Base-by-base conservation (phyloP, 371 early-diverging fungal genomes). In the Mucor mucedo region DNA sequence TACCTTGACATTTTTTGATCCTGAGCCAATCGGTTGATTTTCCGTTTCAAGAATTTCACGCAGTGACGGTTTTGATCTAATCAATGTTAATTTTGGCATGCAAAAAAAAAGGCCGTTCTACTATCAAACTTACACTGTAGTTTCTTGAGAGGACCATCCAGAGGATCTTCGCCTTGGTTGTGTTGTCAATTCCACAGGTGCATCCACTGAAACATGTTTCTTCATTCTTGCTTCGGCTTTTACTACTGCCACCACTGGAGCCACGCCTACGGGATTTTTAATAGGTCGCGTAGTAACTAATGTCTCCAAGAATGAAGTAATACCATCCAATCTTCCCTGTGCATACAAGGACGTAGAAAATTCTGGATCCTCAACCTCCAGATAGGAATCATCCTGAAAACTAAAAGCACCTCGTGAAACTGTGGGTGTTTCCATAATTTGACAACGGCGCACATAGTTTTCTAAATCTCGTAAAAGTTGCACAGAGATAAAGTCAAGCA, bases 11-110 rank as follows among this genome's bases (percentile, higher is more conserved):
- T 5, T 52, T 41, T 60, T 71, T 1, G 29, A 30, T 4, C 21
- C 32, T 3, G 60, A 21, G 38, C 13, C 27, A 13, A 2, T 8
- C 4, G 60, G 60, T 50, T 54, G 50, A 32, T 59, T 59, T 55
- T 72, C 68, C 44, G 69, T 54, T 29, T 77, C 77, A 27, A 79
- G 42, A 52, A 77, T 73, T 32, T 76, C 73, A 10, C 80, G 71
- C 9, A 79, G 44, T 11, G 76, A 73, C 8, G 64, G 60, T 40
- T 62, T 72, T 4, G 54, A 21, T 28, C 62, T 61, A 38, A 32
- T 41, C 35, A 16, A 28, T 39, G n/a, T 28, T 8, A 3, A 16
- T 35, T 13, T 38, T 16, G 8, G 2, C 1, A 13, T 28, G 13
- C n/a, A 6, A 10, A 42, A 42, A 42, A 42, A 42, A 42, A 10